Evolutionary conservation across 192 early-diverging fungal genomes (phyloP).

Genomic region (Backusella morwellensis): DNA sequence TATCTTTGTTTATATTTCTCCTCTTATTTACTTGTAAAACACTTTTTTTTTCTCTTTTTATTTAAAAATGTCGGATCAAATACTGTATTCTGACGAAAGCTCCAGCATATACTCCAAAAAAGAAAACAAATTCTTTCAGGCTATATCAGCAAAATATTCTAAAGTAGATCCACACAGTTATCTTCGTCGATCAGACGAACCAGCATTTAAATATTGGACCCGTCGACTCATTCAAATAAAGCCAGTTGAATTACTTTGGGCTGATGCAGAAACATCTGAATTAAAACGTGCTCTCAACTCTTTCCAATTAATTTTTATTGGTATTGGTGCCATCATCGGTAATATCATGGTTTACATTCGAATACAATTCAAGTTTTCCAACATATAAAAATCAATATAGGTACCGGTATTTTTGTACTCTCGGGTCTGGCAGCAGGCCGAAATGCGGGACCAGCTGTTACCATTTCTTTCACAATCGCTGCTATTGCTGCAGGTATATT

Average conservation of each 20-base stretch:
- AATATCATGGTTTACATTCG: neutral
- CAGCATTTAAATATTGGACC: neutral
- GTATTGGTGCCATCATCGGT: constrained; percentile 37
- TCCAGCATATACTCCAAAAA: neutral
- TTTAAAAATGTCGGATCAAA: neutral
- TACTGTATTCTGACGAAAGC: neutral
- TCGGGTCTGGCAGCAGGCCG: constrained; percentile 67
- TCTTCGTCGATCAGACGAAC: constrained; percentile 22
- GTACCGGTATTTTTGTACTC: constrained; percentile 37
- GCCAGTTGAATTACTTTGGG: constrained; percentile 25
- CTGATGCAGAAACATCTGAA: constrained; percentile 20
- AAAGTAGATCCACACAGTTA: constrained; percentile 29
- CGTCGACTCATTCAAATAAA: constrained; percentile 29
- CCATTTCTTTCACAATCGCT: constrained; percentile 78
- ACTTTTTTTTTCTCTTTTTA: neutral
- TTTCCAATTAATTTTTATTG: constrained; percentile 27
- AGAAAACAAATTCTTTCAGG: neutral
- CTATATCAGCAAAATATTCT: neutral
- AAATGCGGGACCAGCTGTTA: constrained; percentile 81
- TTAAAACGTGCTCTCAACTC: constrained; percentile 18
- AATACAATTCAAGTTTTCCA: neutral
- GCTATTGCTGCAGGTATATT: constrained; percentile 60
- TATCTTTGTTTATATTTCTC: neutral
- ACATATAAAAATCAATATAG: neutral
- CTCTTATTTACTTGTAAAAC: neutral